Evolutionary conservation across 768 basidiomycete genomes (phyloP), one percentile per base, ranked within the genome.

Genomic region (Mycena rebaudengoi): DNA sequence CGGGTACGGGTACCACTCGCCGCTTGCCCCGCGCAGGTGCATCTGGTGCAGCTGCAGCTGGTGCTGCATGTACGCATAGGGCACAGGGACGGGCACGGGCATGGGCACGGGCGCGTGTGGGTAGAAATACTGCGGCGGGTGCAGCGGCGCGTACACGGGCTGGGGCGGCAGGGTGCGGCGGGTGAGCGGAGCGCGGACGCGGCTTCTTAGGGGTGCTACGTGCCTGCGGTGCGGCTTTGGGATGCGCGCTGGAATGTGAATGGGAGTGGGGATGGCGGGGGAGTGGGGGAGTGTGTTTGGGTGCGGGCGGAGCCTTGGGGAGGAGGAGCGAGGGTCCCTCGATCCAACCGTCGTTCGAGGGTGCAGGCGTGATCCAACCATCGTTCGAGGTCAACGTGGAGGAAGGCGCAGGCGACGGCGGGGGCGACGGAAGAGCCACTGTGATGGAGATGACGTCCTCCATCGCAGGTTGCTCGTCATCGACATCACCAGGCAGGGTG

Each of bases 261-360:
- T 25, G 16, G 65, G 52, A 13, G 64, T 37, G 20, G 26, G 13
- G 41, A 37, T 60, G 32, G 35, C 49, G 0, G 63, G 45, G 26
- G 35, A 39, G 8, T 30, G 53, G 39, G 32, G 39, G n/a, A 44
- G 35, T 3, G 41, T 23, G 32, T 23, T 60, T 53, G 2, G 44
- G 6, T 32, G 58, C 61, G 18, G 29, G 18, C 26, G 28, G 10
- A 7, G 48, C 6, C 16, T 44, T 32, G 10, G 41, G 20, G 40
- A 51, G 45, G n/a, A 61, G 26, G 20, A 67, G 54, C 51, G 65
- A 62, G 57, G 60, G 71, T 60, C 73, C 73, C 46, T 81, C 80
- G n/a, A 80, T 75, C 81, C 81, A 82, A 5, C 80, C 80, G 59
- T 80, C 79, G 32, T 71, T 69, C 4, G 68, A 67, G n/a, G n/a